Conservation (phyloP, 2,329 filamentous ascomycete genomes). For the Alternaria atra region DNA sequence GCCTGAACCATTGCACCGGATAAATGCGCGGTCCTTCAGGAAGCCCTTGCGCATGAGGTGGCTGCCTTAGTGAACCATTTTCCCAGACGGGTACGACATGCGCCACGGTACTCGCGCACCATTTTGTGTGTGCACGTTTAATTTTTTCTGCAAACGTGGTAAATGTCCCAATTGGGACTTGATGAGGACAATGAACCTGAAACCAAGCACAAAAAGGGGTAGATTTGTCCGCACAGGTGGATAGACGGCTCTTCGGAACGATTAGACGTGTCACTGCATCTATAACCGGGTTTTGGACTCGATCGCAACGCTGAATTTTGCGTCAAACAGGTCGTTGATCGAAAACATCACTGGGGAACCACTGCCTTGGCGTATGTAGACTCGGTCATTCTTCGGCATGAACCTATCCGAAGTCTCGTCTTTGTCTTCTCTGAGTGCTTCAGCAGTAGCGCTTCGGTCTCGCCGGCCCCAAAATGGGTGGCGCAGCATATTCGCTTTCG, state of each 20-base stretch:
- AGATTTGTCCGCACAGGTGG: neutral
- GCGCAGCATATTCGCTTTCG: constrained; percentile 35
- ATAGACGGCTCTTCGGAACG: neutral
- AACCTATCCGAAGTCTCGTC: neutral
- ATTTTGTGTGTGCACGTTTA: neutral
- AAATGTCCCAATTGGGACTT: neutral
- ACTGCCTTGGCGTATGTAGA: constrained; percentile 11
- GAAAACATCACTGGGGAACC: constrained; percentile 7
- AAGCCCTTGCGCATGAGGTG: constrained; percentile 22
- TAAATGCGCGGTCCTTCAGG: constrained; percentile 23
- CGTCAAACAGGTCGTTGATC: neutral
- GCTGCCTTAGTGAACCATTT: constrained; percentile 19
- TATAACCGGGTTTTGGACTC: neutral
- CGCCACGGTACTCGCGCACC: constrained; percentile 12
- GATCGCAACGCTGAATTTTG: constrained; percentile 2
- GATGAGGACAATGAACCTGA: constrained; percentile 5
- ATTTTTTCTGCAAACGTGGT: neutral
- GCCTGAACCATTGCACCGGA: constrained; percentile 26
- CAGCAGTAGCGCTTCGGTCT: constrained; percentile 30
- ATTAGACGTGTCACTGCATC: neutral
- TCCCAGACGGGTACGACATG: constrained; percentile 9
- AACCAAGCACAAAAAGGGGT: neutral
- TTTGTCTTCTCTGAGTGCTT: neutral
- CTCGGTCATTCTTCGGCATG: constrained; percentile 6
- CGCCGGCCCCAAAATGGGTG: constrained; percentile 37